Evolutionary conservation across 345 rosid species (phyloP).

Genomic region (Bruguiera sexangula): DNA sequence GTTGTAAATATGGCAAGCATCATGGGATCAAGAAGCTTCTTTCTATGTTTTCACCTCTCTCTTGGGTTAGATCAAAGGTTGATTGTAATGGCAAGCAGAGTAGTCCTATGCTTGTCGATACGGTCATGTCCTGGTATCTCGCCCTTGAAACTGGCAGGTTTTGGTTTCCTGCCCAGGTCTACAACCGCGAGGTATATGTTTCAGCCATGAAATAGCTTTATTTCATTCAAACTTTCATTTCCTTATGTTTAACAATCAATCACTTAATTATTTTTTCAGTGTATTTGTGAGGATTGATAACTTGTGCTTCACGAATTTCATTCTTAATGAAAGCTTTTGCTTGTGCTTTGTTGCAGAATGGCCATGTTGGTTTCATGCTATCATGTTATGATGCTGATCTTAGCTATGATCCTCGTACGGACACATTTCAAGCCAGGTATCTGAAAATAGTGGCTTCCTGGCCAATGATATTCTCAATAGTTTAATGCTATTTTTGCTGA

Average conservation of each 20-base stretch:
- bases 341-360: slow-evolving; percentile 53
- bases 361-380: slow-evolving; percentile 82
- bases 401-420: slow-evolving; percentile 55
- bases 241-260: background rate
- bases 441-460: background rate
- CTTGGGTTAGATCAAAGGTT: slow-evolving; percentile 36
- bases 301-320: background rate
- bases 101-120: slow-evolving; percentile 33
- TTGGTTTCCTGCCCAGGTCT: slow-evolving; percentile 91
- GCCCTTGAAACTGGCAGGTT: slow-evolving; percentile 74
- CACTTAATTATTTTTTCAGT: background rate
- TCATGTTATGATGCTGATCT: slow-evolving; percentile 88
- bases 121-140: slow-evolving; percentile 67
- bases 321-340: background rate
- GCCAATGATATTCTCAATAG: background rate
- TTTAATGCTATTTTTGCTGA: background rate
- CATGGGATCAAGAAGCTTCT: slow-evolving; percentile 30
- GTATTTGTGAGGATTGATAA: background rate
- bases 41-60: slow-evolving; percentile 38
- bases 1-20: slow-evolving; percentile 22
- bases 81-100: slow-evolving; percentile 12
- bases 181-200: slow-evolving; percentile 70
- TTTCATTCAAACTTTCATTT: background rate
- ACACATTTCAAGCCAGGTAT: slow-evolving; percentile 78
- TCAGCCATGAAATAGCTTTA: background rate